Conservation (phyloP, 805 yeast species). For the Metschnikowia kofuensis region DNA sequence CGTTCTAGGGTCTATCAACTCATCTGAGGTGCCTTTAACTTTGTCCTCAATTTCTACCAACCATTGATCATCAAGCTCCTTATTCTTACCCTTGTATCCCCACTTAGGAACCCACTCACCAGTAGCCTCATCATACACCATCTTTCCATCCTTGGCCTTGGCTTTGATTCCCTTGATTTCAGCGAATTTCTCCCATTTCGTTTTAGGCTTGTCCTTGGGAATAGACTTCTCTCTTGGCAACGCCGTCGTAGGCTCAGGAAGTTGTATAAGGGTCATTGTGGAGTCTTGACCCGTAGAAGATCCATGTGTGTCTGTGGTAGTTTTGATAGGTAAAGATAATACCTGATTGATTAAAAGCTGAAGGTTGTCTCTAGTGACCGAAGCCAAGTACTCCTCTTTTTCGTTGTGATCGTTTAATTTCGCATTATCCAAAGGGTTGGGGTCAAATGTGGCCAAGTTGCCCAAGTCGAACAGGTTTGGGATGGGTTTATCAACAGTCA, state of each 20-base stretch:
- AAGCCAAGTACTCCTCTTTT: slow-evolving; percentile 61
- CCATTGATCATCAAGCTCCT: slow-evolving; percentile 88
- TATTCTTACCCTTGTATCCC: slow-evolving; percentile 96
- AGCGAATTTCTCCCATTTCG: slow-evolving; percentile 97
- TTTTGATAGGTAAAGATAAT: slow-evolving; percentile 82
- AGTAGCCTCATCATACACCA: slow-evolving; percentile 82
- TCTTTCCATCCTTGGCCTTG: slow-evolving; percentile 84
- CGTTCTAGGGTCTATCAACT: slow-evolving; percentile 83
- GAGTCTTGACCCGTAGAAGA: slow-evolving; percentile 62
- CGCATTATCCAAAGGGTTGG: slow-evolving; percentile 74
- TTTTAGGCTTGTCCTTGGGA: slow-evolving; percentile 88
- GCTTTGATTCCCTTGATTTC: slow-evolving; percentile 90
- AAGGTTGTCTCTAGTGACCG: slow-evolving; percentile 83
- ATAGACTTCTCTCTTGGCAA: slow-evolving; percentile 94
- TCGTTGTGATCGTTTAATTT: slow-evolving; percentile 52
- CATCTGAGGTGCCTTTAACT: slow-evolving; percentile 49
- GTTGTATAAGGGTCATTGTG: slow-evolving; percentile 73
- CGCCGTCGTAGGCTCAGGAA: slow-evolving; percentile 79
- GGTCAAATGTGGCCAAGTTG: slow-evolving; percentile 83
- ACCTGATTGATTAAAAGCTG: slow-evolving; percentile 90
- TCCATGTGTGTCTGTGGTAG: slow-evolving; percentile 72
- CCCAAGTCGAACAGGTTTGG: slow-evolving; percentile 91
- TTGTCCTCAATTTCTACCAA: slow-evolving; percentile 88
- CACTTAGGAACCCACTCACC: slow-evolving; percentile 98
- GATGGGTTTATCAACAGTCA: slow-evolving; percentile 85